Base-by-base conservation (phyloP, 1,284 basidiomycete genomes). In the Pyrrhoderma noxium region DNA sequence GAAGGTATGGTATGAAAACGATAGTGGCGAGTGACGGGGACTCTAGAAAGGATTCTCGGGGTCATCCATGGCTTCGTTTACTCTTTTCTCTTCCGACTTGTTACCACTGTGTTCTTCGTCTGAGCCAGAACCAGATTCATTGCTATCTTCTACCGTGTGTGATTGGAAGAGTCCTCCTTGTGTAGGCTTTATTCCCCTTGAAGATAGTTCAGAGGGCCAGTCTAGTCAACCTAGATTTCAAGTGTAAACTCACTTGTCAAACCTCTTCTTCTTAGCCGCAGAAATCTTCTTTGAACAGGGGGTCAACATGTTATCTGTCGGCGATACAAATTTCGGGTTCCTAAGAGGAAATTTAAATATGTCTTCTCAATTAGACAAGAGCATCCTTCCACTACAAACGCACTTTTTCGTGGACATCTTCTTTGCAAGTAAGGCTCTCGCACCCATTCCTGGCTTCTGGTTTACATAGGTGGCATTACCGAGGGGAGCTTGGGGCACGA, bases 231-330 rank as follows among this genome's bases (percentile, higher is more conserved):
- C 9, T 49, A 44, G 44, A 41, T 36, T 48, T 36, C 37, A 47
- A 14, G 21, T n/a, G 14, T 27, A 18, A 7, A 72, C 87, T 46
- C 58, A 94, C 93, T 90, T 94, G 48, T 69, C 72, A 62, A 94
- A 96, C 61, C 91, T 89, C 67, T 92, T 92, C 76, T 93, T 92
- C 76, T 85, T 93, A 2, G 86, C 85, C 18, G 86, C 85, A 48
- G 75, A 84, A 50, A 96, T 78, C 68, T 95, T 96, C 69, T 91
- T 85, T 3, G 91, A 88, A 65, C 82, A 83, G 1, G 93, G 93
- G 3, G 92, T 94, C 75, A 95, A 82, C 67, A 96, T 74, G 62
- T 88, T 89, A 67, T 97, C 93, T 8, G 93, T 95, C 4, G 93
- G 93, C 13, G 93, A 95, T 58, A 92, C 71, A 60, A 79, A 91